Conservation (phyloP, 768 basidiomycete species). For the Tricholoma bakamatsutake region DNA sequence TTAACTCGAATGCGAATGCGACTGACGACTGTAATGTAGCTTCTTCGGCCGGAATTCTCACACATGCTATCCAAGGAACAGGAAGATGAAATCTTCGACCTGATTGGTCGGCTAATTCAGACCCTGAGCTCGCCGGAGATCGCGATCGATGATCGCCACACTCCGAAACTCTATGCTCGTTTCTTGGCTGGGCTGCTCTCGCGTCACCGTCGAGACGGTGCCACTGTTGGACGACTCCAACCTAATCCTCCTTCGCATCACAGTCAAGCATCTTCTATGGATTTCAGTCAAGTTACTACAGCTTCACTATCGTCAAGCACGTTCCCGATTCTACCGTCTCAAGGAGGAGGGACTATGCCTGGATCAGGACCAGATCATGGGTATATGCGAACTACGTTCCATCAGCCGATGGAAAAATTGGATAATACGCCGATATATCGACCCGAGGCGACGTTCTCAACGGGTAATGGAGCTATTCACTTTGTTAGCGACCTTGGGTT, state of each 20-base stretch:
- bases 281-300: constrained; percentile 11
- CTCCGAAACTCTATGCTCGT: constrained; percentile 73
- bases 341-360: constrained; percentile 14
- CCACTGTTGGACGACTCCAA: constrained; percentile 50
- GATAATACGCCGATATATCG: constrained; percentile 38
- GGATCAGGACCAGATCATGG: constrained; percentile 10
- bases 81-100: constrained; percentile 65
- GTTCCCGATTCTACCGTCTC: constrained; percentile 20
- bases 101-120: constrained; percentile 68
- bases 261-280: constrained; percentile 12
- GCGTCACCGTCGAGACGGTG: constrained; percentile 63
- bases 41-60: constrained; percentile 72
- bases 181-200: constrained; percentile 72
- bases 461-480: constrained; percentile 34
- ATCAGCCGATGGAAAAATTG: constrained; percentile 15
- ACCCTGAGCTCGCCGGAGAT: constrained; percentile 66
- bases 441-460: constrained; percentile 41
- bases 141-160: constrained; percentile 78
- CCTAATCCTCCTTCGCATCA: constrained; percentile 41
- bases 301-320: constrained; percentile 21
- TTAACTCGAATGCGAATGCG: neutral
- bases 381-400: constrained; percentile 10
- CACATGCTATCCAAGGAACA: constrained; percentile 53
- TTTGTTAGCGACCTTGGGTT: constrained; percentile 37
- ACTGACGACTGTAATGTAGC: constrained; percentile 27